Conservation (phyloP, 805 yeast species). For the Saccharomycopsis sp. region DNA sequence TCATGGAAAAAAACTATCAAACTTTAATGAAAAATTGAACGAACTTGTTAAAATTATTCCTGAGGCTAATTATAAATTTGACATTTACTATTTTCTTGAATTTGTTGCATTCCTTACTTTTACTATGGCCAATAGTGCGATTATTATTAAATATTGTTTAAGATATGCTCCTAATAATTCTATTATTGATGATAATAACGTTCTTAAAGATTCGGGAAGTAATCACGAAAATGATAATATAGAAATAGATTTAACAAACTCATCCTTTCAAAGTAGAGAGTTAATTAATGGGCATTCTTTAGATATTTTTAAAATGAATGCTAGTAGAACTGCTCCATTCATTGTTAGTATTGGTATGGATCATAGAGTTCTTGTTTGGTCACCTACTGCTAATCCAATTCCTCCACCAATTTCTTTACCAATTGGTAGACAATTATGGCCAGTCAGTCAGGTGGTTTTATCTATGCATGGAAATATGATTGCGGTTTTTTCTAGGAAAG, state of each 20-base stretch:
- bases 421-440: conserved; percentile 41
- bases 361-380: conserved; percentile 64
- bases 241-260: no score
- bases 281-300: conserved; percentile 41
- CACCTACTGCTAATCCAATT: conserved; percentile 42
- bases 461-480: conserved; percentile 51
- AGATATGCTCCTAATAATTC: conserved; percentile 8
- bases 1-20: conserved; percentile 1
- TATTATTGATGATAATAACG: background rate
- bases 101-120: conserved; percentile 41
- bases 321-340: conserved; percentile 51
- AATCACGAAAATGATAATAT: no score
- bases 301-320: conserved; percentile 51
- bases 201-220: background rate
- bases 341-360: conserved; percentile 66
- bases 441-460: conserved; percentile 44
- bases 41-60: background rate
- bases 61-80: conserved; percentile 23
- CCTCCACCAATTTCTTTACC: conserved; percentile 38
- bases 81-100: conserved; percentile 45
- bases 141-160: conserved; percentile 33
- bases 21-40: no score
- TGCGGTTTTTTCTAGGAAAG: conserved; percentile 42
- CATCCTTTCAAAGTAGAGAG: conserved; percentile 8
- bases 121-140: conserved; percentile 37